Conservation (phyloP, 345 rosid genomes). For the Eucalyptus regnans region DNA sequence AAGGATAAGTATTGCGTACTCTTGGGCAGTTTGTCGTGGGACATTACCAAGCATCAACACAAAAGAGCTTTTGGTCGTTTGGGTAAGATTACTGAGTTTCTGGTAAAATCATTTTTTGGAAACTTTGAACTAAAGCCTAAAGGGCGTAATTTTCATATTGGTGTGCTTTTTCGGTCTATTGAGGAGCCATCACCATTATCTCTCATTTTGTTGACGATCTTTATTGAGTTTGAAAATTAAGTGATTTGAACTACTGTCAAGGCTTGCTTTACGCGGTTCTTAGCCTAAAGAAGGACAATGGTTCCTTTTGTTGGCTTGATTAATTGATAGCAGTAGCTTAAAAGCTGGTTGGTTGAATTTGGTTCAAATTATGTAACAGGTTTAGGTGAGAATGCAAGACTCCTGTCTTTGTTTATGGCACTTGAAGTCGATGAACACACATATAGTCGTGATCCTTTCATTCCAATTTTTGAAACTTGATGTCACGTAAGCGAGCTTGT, state of each 20-base stretch:
- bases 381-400: neutral
- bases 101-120: neutral
- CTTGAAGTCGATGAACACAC: no score
- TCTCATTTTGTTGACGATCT: neutral
- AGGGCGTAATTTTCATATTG: neutral
- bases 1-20: neutral
- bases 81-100: neutral
- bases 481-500: no score
- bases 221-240: neutral
- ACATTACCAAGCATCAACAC: neutral
- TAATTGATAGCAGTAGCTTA: neutral
- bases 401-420: neutral
- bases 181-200: neutral
- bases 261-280: no score
- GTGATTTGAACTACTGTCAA: no score
- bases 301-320: neutral
- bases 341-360: neutral
- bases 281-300: neutral
- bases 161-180: neutral
- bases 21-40: neutral
- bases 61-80: neutral
- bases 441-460: no score
- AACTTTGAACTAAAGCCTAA: neutral
- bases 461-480: no score
- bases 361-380: neutral